phyloP scores from a whole-genome alignment of 1,139 yeast genomes.

The Debaryomyces subglobosus region DNA sequence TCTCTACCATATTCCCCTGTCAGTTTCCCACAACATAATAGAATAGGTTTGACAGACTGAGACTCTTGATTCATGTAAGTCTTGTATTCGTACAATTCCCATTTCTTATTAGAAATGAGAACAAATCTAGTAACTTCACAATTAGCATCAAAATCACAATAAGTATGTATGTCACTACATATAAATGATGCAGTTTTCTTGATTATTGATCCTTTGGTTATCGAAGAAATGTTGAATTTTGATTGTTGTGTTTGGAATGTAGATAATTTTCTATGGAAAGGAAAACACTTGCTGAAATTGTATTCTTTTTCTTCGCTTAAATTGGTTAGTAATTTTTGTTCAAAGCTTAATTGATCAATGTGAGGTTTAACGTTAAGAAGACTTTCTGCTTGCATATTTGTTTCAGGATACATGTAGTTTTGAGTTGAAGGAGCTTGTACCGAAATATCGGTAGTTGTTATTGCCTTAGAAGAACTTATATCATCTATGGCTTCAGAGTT shows the following conservation, averaged over 20 bases:
- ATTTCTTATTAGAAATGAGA: constrained; percentile 63
- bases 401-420: not conserved
- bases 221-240: constrained; percentile 42
- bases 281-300: constrained; percentile 78
- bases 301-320: constrained; percentile 56
- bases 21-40: constrained; percentile 69
- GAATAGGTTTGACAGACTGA: constrained; percentile 46
- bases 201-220: constrained; percentile 36
- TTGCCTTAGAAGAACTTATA: not conserved
- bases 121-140: constrained; percentile 65
- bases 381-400: not conserved
- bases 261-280: constrained; percentile 70
- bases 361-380: no score
- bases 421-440: not conserved
- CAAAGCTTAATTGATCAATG: not conserved
- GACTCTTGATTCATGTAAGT: constrained; percentile 17
- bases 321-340: not conserved
- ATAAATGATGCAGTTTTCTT: constrained; percentile 50
- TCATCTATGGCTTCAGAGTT: constrained; percentile 13
- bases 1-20: constrained; percentile 66
- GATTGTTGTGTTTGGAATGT: constrained; percentile 67
- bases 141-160: constrained; percentile 29
- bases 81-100: constrained; percentile 67
- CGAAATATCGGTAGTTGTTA: not conserved
- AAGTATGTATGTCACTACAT: constrained; percentile 63